A percentile compares a stretch with the other conserved stretches of the same genome.
Evolutionary conservation across 2,329 filamentous ascomycete genomes (phyloP).

Genomic region (Ceratocystis variospora): DNA sequence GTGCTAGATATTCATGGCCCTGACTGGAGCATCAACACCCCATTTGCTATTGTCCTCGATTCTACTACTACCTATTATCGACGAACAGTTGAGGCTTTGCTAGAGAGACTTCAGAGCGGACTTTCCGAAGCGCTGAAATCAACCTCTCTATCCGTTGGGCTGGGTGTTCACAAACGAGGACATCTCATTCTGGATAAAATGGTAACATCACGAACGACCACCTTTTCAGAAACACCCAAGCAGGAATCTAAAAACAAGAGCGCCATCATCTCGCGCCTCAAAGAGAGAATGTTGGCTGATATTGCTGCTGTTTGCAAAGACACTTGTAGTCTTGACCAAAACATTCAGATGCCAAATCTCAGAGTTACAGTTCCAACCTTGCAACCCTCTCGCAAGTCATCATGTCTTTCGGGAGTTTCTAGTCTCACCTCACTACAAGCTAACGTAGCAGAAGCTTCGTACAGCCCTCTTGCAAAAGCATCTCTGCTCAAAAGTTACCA

Average conservation of each 20-base stretch:
- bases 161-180: slow-evolving; percentile 39
- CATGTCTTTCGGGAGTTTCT: slow-evolving; percentile 8
- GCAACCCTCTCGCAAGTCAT: neutral
- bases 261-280: slow-evolving; percentile 30
- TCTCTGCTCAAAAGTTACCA: slow-evolving; percentile 8
- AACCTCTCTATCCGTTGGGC: slow-evolving; percentile 33
- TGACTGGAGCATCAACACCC: slow-evolving; percentile 35
- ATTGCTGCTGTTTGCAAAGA: slow-evolving; percentile 39
- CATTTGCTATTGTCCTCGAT: slow-evolving; percentile 33
- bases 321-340: slow-evolving; percentile 32
- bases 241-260: slow-evolving; percentile 22
- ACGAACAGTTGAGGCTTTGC: slow-evolving; percentile 34
- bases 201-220: slow-evolving; percentile 29
- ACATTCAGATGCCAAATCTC: slow-evolving; percentile 24
- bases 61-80: slow-evolving; percentile 31
- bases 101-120: slow-evolving; percentile 39
- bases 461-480: slow-evolving; percentile 3
- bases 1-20: slow-evolving; percentile 34
- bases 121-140: slow-evolving; percentile 36
- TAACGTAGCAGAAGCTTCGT: slow-evolving; percentile 1
- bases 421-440: slow-evolving; percentile 10
- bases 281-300: slow-evolving; percentile 34
- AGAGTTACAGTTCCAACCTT: slow-evolving; percentile 19
- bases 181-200: slow-evolving; percentile 40
- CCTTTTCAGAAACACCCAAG: slow-evolving; percentile 25